A percentile compares a stretch with the other conserved stretches of the same genome.
Evolutionary conservation across 805 yeast species (phyloP).

Genomic region (Candida jianshihensis): DNA sequence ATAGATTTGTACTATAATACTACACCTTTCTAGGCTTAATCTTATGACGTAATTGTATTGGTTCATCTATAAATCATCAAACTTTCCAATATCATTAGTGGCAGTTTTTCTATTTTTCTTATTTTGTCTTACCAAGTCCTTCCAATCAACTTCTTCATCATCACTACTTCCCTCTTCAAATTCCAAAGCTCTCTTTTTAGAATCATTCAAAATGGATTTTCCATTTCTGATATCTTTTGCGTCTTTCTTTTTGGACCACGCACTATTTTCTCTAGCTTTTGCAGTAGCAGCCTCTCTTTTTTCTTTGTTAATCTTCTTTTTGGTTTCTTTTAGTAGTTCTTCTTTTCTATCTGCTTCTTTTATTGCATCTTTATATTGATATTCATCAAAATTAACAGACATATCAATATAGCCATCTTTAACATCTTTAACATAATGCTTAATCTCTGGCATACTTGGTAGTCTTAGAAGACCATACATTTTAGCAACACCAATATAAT

Average conservation of each 20-base stretch:
- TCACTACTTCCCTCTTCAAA: conserved; percentile 43
- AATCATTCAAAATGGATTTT: conserved; percentile 48
- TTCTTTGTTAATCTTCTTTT: conserved; percentile 24
- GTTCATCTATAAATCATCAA: conserved; percentile 43
- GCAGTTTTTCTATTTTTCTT: conserved; percentile 46
- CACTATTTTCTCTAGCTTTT: conserved; percentile 10
- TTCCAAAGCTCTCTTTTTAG: conserved; percentile 50
- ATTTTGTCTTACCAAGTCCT: conserved; percentile 60
- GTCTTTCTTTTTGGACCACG: conserved; percentile 35
- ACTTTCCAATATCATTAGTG: conserved; percentile 42
- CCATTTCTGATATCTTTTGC: conserved; percentile 53
- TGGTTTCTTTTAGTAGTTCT: conserved; percentile 41
- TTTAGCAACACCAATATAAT: conserved; percentile 63
- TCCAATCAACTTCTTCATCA: conserved; percentile 71
- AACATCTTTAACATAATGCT: conserved; percentile 38
- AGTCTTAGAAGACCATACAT: conserved; percentile 76
- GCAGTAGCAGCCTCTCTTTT: conserved; percentile 24
- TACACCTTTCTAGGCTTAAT: no score
- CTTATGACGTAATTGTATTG: neutral
- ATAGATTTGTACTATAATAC: neutral
- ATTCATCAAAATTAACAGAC: conserved; percentile 60
- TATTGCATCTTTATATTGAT: conserved; percentile 53
- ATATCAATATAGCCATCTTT: conserved; percentile 69
- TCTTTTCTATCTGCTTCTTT: conserved; percentile 58
- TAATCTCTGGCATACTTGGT: conserved; percentile 92